Conservation (phyloP, 257 asterid species). For the Sherardia arvensis region DNA sequence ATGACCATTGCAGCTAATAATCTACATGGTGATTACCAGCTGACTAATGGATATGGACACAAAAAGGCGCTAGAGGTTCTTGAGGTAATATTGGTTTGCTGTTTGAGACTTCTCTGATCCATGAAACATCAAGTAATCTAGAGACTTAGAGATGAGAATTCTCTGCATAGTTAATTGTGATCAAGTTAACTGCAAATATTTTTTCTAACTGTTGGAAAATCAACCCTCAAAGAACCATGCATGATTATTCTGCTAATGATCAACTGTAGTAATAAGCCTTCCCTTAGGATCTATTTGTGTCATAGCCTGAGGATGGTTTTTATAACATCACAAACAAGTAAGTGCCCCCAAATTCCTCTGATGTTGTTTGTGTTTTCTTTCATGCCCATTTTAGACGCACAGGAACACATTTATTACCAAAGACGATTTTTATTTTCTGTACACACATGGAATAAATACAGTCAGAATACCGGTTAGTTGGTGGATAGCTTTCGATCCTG, state of each 20-base stretch:
- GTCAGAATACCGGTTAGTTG: slow-evolving; percentile 91
- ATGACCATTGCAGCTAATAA: slow-evolving; percentile 38
- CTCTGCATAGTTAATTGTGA: background rate
- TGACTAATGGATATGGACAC: slow-evolving; percentile 73
- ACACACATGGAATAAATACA: slow-evolving; percentile 60
- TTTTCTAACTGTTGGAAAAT: background rate
- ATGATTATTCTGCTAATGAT: background rate
- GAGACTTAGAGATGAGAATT: background rate
- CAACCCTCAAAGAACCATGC: background rate
- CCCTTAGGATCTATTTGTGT: background rate
- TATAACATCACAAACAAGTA: background rate
- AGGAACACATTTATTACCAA: slow-evolving; percentile 55
- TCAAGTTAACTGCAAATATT: background rate
- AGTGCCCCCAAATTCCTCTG: background rate
- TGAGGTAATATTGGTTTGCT: slow-evolving; percentile 33
- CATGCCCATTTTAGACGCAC: slow-evolving; percentile 50
- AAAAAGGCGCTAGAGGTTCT: slow-evolving; percentile 45
- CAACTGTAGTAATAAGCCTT: background rate
- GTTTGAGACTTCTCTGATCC: background rate
- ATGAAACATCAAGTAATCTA: background rate
- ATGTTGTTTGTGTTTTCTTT: slow-evolving; percentile 8
- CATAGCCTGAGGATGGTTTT: background rate
- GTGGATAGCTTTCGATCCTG: slow-evolving; percentile 79
- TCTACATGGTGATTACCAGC: slow-evolving; percentile 84
- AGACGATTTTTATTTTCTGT: slow-evolving; percentile 61